Evolutionary conservation across 2,329 filamentous ascomycete genomes (phyloP), one percentile per base, ranked within the genome.

Genomic region (Cladosporium sp.): DNA sequence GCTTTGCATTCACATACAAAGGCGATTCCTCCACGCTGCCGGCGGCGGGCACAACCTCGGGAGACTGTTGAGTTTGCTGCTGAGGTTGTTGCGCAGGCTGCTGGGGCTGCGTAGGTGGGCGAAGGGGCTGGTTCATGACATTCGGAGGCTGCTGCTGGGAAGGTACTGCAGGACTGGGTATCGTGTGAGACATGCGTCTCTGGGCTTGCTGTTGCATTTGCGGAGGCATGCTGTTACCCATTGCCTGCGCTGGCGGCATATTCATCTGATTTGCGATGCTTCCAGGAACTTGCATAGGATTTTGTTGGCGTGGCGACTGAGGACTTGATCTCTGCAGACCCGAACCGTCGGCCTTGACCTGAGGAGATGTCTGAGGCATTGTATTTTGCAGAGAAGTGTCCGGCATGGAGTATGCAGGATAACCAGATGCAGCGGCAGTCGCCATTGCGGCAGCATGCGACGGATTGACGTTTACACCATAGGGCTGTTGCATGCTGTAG

Each of bases 1-100:
- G 93, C 70, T 98, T 98, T 4, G 93, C 93, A 64, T 98, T 98
- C 65, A 98, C 93, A 63, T 98, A 98, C 1, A 98, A 76, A 0
- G 93, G 93, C 0, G 92, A 92, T 67, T 98, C 93, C 68, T 97
- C 93, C 3, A 84, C 83, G 11, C 80, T 80, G 11, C 76, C 78
- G 7, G 85, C 76, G 1, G 86, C 80, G 4, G 66, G 63, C 63
- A 93, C 82, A 67, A 96, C 91, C n/a, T 54, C 52, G 7, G 89
- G 88, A 1, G 89, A 92, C 28, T 84, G 82, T 55, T 82, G 78
- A 11, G 73, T 70, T 33, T 72, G 72, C 50, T 76, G 70, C 68
- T 79, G 77, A 52, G 75, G 69, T 50, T 76, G 69, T 56, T 77
- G 67, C 57, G 78, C 68, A 13, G 79, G 75, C 41, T 77, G 73